Conservation (phyloP, 352 stramenopile species). For the Ophiocytium majus region DNA sequence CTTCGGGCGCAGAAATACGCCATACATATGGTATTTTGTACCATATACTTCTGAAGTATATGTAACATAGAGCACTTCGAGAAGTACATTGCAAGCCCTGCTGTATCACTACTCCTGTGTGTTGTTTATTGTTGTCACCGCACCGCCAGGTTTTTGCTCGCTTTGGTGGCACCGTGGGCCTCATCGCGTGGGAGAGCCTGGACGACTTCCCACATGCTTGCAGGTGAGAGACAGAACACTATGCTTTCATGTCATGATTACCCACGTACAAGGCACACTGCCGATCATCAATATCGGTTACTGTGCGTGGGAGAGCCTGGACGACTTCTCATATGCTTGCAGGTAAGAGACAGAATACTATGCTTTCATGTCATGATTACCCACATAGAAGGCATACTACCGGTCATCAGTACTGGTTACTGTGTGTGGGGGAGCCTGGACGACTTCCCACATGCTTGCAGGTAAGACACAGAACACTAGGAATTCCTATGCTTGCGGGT, state of each 20-base stretch:
- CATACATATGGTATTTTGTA: too few relatives aligned
- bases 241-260: too few relatives aligned
- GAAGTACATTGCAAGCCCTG: neutral
- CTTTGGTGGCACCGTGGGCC: constrained; percentile 49
- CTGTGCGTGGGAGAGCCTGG: constrained; percentile 53
- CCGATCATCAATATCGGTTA: too few relatives aligned
- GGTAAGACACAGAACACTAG: constrained; percentile 13
- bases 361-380: too few relatives aligned
- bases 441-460: constrained; percentile 48
- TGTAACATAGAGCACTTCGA: too few relatives aligned
- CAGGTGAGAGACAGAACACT: constrained; percentile 4
- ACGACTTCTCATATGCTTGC: constrained; percentile 51
- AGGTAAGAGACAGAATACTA: constrained; percentile 14
- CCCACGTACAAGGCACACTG: too few relatives aligned
- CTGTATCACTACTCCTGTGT: neutral
- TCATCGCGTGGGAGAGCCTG: constrained; percentile 53
- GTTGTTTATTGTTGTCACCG: neutral
- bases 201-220: constrained; percentile 54
- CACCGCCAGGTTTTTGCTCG: constrained; percentile 37
- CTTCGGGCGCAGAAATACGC: too few relatives aligned
- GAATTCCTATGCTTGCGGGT: too few relatives aligned
- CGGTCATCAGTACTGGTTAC: too few relatives aligned
- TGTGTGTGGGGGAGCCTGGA: constrained; percentile 53
- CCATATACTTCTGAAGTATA: too few relatives aligned
- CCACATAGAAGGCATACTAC: too few relatives aligned